Evolutionary conservation across 768 basidiomycete genomes (phyloP), one percentile per base, ranked within the genome.

Genomic region (Sistotremastrum suecicum): DNA sequence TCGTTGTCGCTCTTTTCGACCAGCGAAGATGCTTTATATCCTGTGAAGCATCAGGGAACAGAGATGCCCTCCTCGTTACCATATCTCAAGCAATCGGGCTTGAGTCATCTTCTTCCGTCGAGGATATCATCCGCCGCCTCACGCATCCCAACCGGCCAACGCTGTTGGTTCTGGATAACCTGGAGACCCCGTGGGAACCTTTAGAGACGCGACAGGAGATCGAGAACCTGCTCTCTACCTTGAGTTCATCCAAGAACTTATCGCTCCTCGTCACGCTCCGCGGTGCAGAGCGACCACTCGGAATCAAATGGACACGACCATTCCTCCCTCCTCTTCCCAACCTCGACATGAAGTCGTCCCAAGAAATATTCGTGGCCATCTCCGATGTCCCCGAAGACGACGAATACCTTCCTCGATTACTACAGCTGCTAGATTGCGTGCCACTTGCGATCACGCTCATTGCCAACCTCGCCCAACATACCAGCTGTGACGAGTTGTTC

Each of bases 11-110:
- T 3, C 50, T 40, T 4, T 66, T 63, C 49, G 50, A 48, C 3
- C 49, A 50, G 7, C 43, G 50, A 12, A 53, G 51, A 8, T 58
- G 61, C 46, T 63, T 64, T 56, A 57, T 66, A 4, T 58, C 61
- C 5, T 69, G 67, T 39, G 53, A 61, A 40, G 56, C 49, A 37
- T 61, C 60, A 32, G 59, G 50, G 34, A 60, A 56, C 31, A 46
- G 54, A 29, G 47, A 40, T 39, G 53, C 51, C 29, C 51, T 63
- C 43, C 51, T 58, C 29, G 55, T 60, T 28, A 53, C 57, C 12
- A 49, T 64, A 9, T 50, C 44, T 41, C 42, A 63, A 11, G 51
- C 51, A n/a, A 51, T 59, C 40, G 20, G 20, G 20, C 20, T 20
- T 20, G 20, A 20, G 20, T 20, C 20, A 20, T 20, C 20, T 2